These are phyloP conservation scores for Leptomonas pyrrhocoris DNA, from an alignment of 208 protist genomes.

Conservation along the genomic window DNA sequence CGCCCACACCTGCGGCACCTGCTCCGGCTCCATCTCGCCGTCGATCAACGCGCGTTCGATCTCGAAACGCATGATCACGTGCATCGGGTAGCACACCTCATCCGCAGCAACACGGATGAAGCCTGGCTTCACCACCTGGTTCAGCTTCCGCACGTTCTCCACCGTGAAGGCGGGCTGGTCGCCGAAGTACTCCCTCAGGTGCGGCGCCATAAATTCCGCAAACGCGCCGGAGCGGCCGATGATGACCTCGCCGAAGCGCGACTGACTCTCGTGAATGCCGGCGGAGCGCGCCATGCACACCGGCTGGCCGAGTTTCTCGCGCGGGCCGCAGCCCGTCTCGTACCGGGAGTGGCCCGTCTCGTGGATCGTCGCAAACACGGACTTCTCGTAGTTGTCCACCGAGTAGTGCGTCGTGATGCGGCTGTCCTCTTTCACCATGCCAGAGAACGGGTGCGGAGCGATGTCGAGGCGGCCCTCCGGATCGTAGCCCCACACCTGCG, in stretches of 20 bases:
- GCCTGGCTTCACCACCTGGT: conserved; percentile 62
- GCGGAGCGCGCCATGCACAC: conserved; percentile 61
- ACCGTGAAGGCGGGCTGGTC: conserved; percentile 53
- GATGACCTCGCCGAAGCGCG: conserved; percentile 71
- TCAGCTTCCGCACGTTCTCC: conserved; percentile 58
- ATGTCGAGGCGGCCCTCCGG: conserved; percentile 81
- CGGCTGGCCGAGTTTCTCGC: conserved; percentile 49
- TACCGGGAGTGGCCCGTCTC: too few relatives aligned
- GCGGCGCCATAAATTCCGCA: conserved; percentile 53
- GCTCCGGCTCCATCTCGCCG: conserved; percentile 70
- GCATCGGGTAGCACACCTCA: conserved; percentile 92
- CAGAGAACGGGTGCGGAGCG: conserved; percentile 80
- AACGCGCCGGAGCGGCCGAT: conserved; percentile 64
- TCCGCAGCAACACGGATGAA: conserved; percentile 87
- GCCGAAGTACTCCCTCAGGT: conserved; percentile 55
- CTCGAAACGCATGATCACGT: conserved; percentile 90
- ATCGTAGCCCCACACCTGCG: conserved; percentile 71
- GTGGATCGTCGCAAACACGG: conserved; percentile 22
- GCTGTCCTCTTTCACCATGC: conserved; percentile 60
- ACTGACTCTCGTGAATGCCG: too few relatives aligned
- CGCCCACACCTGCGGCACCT: conserved; percentile 85
- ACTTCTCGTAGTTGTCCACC: conserved; percentile 39
- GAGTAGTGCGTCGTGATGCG: conserved; percentile 81
- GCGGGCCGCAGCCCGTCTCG: conserved; percentile 49
- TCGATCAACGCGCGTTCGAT: conserved; percentile 89